Evolutionary conservation across 108 stramenopile species (phyloP).

Genomic region (Cyclostephanos tholiformis): DNA sequence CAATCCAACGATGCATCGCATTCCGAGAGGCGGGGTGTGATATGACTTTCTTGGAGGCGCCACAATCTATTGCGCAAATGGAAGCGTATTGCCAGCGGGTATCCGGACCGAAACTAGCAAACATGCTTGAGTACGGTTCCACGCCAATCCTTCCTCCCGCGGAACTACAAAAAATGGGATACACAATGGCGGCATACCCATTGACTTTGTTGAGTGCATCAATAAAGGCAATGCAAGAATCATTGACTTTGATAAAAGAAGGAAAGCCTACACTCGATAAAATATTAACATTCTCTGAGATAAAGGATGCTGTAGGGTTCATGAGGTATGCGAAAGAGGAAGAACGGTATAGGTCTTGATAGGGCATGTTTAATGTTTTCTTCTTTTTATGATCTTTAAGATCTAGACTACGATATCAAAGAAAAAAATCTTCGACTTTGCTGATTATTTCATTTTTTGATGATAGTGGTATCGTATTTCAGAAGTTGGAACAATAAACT

Average conservation of each 20-base stretch:
- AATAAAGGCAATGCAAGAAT: conserved; percentile 90
- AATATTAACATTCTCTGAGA: conserved; percentile 75
- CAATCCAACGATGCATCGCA: conserved; percentile 87
- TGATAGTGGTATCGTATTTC: too few species aligned
- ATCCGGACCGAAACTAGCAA: conserved; percentile 92
- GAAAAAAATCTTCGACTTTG: too few species aligned
- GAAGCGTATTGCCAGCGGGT: conserved; percentile 89
- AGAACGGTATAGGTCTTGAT: conserved; percentile 54
- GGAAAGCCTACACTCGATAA: conserved; percentile 86
- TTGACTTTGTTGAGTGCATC: conserved; percentile 91
- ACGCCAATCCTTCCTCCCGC: conserved; percentile 91
- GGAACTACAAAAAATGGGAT: conserved; percentile 90
- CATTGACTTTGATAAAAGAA: conserved; percentile 76
- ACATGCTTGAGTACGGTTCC: conserved; percentile 93
- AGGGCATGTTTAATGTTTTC: background rate
- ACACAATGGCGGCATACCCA: conserved; percentile 97
- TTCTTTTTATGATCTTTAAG: background rate
- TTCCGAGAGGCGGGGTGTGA: conserved; percentile 93
- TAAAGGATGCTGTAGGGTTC: conserved; percentile 90
- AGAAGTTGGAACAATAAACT: too few species aligned
- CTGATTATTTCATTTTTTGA: too few species aligned
- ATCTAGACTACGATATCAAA: too few species aligned
- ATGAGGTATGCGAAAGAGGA: conserved; percentile 80
- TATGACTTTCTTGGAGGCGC: conserved; percentile 94
- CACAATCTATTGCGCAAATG: conserved; percentile 86